Percentiles rank a stretch among this genome's conserved stretches.
phyloP scores from a whole-genome alignment of 1,139 yeast genomes.

The Yamadazyma conglobata region DNA sequence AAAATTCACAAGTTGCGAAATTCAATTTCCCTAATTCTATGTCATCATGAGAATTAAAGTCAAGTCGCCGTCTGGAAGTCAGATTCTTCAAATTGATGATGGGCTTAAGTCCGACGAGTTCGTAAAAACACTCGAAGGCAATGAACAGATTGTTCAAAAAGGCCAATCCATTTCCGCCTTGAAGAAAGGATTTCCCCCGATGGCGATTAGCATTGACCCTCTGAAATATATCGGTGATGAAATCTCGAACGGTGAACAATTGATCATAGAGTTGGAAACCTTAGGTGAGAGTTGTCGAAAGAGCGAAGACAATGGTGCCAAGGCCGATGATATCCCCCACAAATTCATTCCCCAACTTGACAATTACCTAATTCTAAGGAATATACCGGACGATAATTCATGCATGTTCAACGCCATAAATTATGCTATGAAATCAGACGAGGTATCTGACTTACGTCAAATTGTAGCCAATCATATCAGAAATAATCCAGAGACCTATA shows the following conservation, averaged over 20 bases:
- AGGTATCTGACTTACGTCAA: conserved; percentile 44
- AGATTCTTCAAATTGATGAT: conserved; percentile 13
- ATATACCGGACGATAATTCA: conserved; percentile 76
- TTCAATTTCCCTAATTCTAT: background rate
- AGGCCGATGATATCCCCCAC: conserved; percentile 22
- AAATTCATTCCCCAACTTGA: conserved; percentile 20
- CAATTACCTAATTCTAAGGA: conserved; percentile 45
- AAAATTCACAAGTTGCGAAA: conserved; percentile 2
- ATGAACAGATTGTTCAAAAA: conserved; percentile 15
- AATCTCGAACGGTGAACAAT: conserved; percentile 56
- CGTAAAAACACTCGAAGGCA: conserved; percentile 14
- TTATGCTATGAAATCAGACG: conserved; percentile 39
- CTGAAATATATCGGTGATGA: conserved; percentile 32
- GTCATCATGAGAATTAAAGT: conserved; percentile 16
- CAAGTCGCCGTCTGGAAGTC: conserved; percentile 11
- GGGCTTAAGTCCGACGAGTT: conserved; percentile 15
- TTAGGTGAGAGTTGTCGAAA: conserved; percentile 3
- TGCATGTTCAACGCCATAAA: conserved; percentile 71
- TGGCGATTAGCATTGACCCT: conserved; percentile 29
- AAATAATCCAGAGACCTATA: conserved; percentile 43
- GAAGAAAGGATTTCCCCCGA: conserved; percentile 63
- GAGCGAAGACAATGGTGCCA: background rate
- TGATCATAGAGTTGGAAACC: conserved; percentile 29
- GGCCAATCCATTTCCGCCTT: conserved; percentile 20
- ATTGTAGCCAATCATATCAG: conserved; percentile 45